phyloP scores from a whole-genome alignment of 169 alveolate genomes.

The Eimeria falciformis region DNA sequence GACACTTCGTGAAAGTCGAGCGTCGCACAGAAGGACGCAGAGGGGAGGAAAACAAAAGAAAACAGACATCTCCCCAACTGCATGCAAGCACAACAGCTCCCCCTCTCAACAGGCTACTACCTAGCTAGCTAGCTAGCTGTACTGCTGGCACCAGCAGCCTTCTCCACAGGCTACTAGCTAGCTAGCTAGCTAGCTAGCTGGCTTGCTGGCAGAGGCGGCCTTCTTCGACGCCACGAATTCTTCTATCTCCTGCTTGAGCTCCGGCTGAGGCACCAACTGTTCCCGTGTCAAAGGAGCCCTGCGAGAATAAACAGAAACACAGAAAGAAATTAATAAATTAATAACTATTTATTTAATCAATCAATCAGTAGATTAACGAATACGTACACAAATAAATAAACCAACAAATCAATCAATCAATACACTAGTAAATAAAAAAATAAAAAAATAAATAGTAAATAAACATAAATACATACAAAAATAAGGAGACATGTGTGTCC shows the following conservation, averaged over 20 bases:
- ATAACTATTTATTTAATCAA: no score
- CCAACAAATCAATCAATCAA: background rate
- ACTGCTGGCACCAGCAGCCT: no score
- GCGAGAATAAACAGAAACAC: background rate
- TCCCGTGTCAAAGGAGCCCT: conserved; percentile 89
- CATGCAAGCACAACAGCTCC: background rate
- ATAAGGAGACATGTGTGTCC: no score
- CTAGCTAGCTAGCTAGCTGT: conserved; percentile 7
- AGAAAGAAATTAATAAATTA: background rate
- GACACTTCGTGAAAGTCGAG: no score
- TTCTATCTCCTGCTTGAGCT: conserved; percentile 88
- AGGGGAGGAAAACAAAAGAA: no score
- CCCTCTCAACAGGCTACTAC: background rate
- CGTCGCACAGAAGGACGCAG: no score
- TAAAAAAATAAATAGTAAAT: no score
- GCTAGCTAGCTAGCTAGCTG: conserved; percentile 15
- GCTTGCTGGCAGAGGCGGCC: background rate
- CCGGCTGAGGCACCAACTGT: conserved; percentile 91
- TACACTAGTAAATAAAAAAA: background rate
- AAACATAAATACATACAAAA: no score
- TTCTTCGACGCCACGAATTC: conserved; percentile 54
- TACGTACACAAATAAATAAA: background rate
- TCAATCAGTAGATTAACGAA: no score
- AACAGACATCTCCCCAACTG: no score
- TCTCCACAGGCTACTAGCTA: no score